phyloP scores from a whole-genome alignment of 331 rosid genomes.

The Quercus lobata region DNA sequence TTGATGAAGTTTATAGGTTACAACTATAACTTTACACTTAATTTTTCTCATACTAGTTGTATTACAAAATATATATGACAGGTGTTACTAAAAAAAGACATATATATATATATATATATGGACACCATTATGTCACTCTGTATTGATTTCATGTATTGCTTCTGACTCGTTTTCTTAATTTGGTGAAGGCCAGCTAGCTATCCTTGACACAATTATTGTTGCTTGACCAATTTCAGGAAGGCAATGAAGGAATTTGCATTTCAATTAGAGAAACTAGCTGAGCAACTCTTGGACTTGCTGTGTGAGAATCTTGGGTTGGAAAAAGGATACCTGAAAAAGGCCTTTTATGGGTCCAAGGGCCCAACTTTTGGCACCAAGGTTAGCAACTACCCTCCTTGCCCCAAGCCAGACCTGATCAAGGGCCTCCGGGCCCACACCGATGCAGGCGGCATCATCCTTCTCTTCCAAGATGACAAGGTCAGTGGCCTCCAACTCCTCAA shows the following conservation, averaged over 20 bases:
- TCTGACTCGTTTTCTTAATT: too few relatives aligned
- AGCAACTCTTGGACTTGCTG: constrained; percentile 65
- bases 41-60: neutral
- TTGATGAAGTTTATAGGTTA: constrained; percentile 61
- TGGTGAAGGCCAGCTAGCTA: neutral
- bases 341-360: constrained; percentile 75
- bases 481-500: constrained; percentile 96
- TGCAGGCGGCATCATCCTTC: constrained; percentile 90
- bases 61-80: too few relatives aligned
- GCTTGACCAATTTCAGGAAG: constrained; percentile 33
- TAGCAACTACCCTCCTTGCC: constrained; percentile 95
- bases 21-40: neutral
- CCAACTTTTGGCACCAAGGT: constrained; percentile 94
- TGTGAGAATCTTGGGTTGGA: constrained; percentile 93
- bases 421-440: constrained; percentile 98
- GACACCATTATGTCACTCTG: neutral
- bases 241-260: constrained; percentile 69
- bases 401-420: constrained; percentile 85
- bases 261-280: constrained; percentile 75
- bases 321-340: constrained; percentile 76
- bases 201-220: neutral
- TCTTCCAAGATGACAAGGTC: constrained; percentile 95
- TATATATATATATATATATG: neutral
- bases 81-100: neutral
- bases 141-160: neutral